These are phyloP conservation scores for Blastocystis sp. DNA, from an alignment of 352 stramenopile species.

Conservation along the genomic window DNA sequence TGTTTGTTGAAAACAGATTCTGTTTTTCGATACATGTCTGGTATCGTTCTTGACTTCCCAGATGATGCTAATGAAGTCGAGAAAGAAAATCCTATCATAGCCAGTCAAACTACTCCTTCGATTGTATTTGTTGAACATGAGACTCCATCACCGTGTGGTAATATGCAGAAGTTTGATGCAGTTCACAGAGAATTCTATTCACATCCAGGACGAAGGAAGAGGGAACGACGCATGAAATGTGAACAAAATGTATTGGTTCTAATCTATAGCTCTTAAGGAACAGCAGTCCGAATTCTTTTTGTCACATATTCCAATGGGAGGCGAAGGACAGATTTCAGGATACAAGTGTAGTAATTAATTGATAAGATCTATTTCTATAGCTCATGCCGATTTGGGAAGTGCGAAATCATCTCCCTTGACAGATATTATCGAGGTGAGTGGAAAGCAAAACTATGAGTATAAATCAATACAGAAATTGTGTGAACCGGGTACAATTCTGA, in stretches of 20 bases:
- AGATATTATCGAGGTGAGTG: constrained; percentile 4
- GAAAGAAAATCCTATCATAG: background rate
- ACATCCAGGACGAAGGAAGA: background rate
- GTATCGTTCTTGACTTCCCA: background rate
- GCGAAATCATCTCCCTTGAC: background rate
- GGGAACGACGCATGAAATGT: background rate
- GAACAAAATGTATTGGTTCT: background rate
- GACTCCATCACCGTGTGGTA: background rate
- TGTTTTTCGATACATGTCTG: background rate
- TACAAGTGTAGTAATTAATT: background rate
- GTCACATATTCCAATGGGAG: constrained; percentile 58
- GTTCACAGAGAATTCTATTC: background rate
- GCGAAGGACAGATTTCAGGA: constrained; percentile 33
- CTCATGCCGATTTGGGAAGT: background rate
- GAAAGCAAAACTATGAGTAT: constrained; percentile 61
- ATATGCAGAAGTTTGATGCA: background rate
- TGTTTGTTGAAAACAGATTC: background rate
- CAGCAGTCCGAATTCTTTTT: constrained; percentile 18
- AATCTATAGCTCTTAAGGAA: constrained; percentile 1
- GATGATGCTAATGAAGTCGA: background rate
- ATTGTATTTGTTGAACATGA: background rate
- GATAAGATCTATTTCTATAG: background rate
- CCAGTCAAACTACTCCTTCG: background rate
- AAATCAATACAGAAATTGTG: constrained; percentile 30
- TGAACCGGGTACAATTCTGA: constrained; percentile 1